Evolutionary conservation across 345 rosid genomes (phyloP).

Genomic region (Citrus reticulata): DNA sequence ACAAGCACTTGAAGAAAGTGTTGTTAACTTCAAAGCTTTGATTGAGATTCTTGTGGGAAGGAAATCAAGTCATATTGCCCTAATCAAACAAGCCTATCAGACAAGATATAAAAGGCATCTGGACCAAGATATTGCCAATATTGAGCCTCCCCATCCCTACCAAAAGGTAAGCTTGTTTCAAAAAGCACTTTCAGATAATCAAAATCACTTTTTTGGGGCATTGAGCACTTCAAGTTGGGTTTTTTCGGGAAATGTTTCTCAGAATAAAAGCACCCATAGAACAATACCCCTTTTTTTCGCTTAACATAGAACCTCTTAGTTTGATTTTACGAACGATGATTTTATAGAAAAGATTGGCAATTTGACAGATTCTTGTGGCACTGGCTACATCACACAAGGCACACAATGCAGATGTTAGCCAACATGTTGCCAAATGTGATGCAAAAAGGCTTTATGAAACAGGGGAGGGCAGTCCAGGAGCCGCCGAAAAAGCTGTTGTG

Average conservation of each 20-base stretch:
- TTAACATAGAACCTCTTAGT: background rate
- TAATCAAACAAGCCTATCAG: slow-evolving; percentile 52
- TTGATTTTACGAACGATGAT: background rate
- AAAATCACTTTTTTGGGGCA: background rate
- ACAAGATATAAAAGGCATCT: slow-evolving; percentile 40
- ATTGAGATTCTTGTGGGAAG: slow-evolving; percentile 56
- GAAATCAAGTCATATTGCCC: slow-evolving; percentile 56
- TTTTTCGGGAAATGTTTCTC: background rate
- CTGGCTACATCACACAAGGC: slow-evolving; percentile 64
- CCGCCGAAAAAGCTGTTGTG: slow-evolving; percentile 45
- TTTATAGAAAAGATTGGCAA: background rate
- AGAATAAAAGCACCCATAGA: background rate
- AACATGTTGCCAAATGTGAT: slow-evolving; percentile 56
- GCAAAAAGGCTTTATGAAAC: slow-evolving; percentile 52
- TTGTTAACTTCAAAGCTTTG: slow-evolving; percentile 34
- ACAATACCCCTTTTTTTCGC: background rate
- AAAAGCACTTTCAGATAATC: background rate
- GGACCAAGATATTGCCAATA: slow-evolving; percentile 51
- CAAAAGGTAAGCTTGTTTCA: slow-evolving; percentile 40
- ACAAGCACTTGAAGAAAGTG: slow-evolving; percentile 42
- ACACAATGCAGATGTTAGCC: slow-evolving; percentile 55
- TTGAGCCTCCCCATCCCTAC: slow-evolving; percentile 59
- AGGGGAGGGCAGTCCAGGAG: slow-evolving; percentile 47
- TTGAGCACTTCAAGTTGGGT: background rate
- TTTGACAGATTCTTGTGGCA: slow-evolving; percentile 52